A percentile compares a stretch with the other conserved stretches of the same genome.
Evolutionary conservation across 768 basidiomycete genomes (phyloP).

Genomic region (Cantharellus anzutake): DNA sequence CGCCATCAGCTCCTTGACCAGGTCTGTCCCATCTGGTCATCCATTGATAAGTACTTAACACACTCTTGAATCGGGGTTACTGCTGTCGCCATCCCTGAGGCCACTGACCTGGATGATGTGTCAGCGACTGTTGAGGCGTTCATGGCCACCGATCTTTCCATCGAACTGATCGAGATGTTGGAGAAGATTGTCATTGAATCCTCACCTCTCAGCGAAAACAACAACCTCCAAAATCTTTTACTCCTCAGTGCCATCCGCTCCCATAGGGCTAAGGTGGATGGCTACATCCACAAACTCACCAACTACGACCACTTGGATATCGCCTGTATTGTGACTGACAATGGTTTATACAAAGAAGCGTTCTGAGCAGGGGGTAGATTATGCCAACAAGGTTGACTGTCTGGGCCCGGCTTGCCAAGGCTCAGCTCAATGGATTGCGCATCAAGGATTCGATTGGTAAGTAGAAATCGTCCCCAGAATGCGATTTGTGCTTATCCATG

Average conservation of each 20-base stretch:
- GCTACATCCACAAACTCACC: conserved; percentile 92
- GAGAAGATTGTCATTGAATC: conserved; percentile 98
- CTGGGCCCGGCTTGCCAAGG: conserved; percentile 96
- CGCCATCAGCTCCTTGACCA: conserved; percentile 89
- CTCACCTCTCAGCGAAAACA: conserved; percentile 95
- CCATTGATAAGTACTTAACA: not conserved
- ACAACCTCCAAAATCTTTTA: conserved; percentile 86
- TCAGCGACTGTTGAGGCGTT: conserved; percentile 98
- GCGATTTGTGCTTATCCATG: too few species aligned
- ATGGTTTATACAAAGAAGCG: conserved; percentile 90
- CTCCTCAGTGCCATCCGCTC: conserved; percentile 91
- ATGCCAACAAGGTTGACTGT: conserved; percentile 93
- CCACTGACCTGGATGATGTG: conserved; percentile 95
- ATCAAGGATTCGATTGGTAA: conserved; percentile 94
- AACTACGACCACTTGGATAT: conserved; percentile 92
- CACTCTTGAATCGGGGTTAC: conserved; percentile 37
- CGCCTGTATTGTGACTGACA: conserved; percentile 89
- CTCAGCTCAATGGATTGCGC: conserved; percentile 91
- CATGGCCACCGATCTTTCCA: conserved; percentile 88
- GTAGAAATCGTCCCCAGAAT: too few species aligned
- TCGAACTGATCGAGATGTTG: conserved; percentile 88
- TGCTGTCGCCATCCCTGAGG: conserved; percentile 89
- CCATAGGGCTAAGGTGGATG: conserved; percentile 95
- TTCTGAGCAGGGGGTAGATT: conserved; percentile 93
- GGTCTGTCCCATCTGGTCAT: conserved; percentile 21